These are phyloP conservation scores for Magnaporthiopsis incrustans DNA, from an alignment of 2,329 filamentous ascomycete genomes.

Conservation along the genomic window DNA sequence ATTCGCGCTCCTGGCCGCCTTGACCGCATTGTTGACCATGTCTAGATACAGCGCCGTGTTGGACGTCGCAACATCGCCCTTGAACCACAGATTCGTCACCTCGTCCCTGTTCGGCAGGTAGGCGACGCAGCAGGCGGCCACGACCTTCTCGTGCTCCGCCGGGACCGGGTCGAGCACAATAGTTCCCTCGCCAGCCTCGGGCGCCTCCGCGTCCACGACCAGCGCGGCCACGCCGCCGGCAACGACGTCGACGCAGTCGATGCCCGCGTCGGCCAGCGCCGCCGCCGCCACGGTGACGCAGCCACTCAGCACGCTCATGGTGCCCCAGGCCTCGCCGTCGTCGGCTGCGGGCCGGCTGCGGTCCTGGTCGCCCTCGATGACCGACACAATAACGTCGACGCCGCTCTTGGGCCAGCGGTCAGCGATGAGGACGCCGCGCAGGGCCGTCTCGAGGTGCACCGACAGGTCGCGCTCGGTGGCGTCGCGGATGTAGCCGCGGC, in stretches of 20 bases:
- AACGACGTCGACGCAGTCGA: conserved; percentile 89
- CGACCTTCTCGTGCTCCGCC: conserved; percentile 66
- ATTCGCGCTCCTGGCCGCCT: conserved; percentile 34
- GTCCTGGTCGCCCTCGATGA: conserved; percentile 89
- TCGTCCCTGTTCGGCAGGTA: conserved; percentile 85
- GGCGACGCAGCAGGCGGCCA: conserved; percentile 81
- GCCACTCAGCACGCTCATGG: conserved; percentile 84
- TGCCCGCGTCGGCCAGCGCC: conserved; percentile 87
- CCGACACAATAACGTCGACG: conserved; percentile 87
- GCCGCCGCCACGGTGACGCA: conserved; percentile 93
- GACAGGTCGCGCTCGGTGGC: conserved; percentile 80
- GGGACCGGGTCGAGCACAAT: conserved; percentile 76
- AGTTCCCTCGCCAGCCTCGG: conserved; percentile 20
- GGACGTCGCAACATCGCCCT: conserved; percentile 51
- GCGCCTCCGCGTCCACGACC: conserved; percentile 36
- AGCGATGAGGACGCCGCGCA: conserved; percentile 83
- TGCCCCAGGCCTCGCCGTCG: conserved; percentile 65
- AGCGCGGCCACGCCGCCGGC: conserved; percentile 83
- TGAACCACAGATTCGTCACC: conserved; percentile 91
- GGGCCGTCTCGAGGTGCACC: conserved; percentile 82
- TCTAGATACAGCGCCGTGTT: conserved; percentile 31
- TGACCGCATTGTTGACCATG: conserved; percentile 32
- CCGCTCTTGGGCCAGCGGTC: conserved; percentile 98
- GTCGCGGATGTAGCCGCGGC: conserved; percentile 81
- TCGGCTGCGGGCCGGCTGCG: conserved; percentile 33